These are phyloP conservation scores for Suillus discolor DNA, from an alignment of 768 basidiomycete species.

Conservation along the genomic window DNA sequence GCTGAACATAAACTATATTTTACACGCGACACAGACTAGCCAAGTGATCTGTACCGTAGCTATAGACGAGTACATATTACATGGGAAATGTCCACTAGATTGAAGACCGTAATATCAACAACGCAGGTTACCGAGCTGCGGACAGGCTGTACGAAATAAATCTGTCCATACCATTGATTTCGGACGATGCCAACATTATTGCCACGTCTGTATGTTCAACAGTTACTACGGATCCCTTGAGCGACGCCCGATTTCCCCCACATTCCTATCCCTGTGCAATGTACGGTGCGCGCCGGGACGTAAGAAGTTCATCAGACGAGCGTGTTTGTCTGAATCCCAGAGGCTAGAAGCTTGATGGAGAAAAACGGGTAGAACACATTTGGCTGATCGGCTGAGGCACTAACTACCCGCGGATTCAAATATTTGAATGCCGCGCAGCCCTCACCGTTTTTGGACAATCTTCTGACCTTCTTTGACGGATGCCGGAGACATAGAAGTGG, in stretches of 20 bases:
- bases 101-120: not conserved
- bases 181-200: not conserved
- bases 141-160: not conserved
- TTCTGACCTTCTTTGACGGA: conserved; percentile 1
- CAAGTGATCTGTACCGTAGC: not conserved
- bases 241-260: not conserved
- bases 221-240: not conserved
- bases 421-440: not conserved
- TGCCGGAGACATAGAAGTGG: not conserved
- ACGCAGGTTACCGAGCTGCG: not conserved
- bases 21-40: not conserved
- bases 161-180: not conserved
- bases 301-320: not conserved
- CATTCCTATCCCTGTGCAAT: not conserved
- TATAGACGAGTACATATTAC: not conserved
- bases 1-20: not conserved
- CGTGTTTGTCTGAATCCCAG: not conserved
- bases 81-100: not conserved
- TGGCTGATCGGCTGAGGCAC: conserved; percentile 1
- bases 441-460: not conserved
- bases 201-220: not conserved
- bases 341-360: not conserved
- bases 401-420: not conserved
- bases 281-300: not conserved
- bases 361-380: not conserved